These are phyloP conservation scores for Blepharisma stoltei DNA, from an alignment of 73 alveolate genomes.

Conservation along the genomic window DNA sequence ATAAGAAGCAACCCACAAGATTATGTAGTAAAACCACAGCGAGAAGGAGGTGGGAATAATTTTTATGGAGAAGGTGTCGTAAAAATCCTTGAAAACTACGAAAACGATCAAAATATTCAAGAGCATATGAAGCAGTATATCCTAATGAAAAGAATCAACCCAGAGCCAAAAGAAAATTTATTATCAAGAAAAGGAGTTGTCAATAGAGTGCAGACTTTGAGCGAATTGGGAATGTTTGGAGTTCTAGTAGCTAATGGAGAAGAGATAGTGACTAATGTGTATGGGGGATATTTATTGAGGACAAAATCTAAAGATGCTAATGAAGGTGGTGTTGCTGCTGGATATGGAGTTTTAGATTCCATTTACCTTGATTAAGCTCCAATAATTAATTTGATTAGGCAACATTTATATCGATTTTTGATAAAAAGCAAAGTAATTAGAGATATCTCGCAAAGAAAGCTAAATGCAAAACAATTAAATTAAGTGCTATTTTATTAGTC, in stretches of 20 bases:
- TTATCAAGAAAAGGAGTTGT: constrained; percentile 23
- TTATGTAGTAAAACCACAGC: constrained; percentile 78
- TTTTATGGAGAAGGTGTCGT: constrained; percentile 64
- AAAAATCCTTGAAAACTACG: constrained; percentile 41
- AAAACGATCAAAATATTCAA: neutral
- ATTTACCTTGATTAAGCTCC: neutral
- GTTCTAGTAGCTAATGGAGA: constrained; percentile 31
- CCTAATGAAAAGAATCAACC: constrained; percentile 27
- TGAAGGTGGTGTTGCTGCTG: constrained; percentile 94
- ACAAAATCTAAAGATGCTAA: constrained; percentile 69
- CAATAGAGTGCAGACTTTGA: neutral
- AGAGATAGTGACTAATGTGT: constrained; percentile 40
- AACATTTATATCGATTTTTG: neutral
- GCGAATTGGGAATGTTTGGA: constrained; percentile 26
- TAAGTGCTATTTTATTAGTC: no score
- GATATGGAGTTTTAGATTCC: constrained; percentile 77
- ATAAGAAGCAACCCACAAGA: constrained; percentile 56
- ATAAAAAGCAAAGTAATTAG: no score
- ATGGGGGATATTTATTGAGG: constrained; percentile 67
- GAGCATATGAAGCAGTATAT: constrained; percentile 13
- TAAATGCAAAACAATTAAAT: no score
- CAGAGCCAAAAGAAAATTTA: neutral
- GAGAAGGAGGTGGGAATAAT: constrained; percentile 94
- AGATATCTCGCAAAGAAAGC: no score
- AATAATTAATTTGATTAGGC: neutral